phyloP scores from a whole-genome alignment of 768 basidiomycete species.

The Kwoniella sp. region DNA sequence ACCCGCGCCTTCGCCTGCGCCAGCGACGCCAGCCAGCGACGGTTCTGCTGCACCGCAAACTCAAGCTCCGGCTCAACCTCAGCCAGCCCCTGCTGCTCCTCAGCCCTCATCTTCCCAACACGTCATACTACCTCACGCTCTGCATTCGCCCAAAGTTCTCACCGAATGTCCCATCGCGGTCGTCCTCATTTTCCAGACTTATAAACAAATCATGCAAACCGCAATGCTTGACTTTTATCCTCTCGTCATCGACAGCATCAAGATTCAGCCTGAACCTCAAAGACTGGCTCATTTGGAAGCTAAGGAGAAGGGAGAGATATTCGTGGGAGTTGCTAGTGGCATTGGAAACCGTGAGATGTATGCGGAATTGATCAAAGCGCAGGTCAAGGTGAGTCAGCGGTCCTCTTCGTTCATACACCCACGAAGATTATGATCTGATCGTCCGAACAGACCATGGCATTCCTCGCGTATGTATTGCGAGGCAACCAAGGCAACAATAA shows the following conservation, averaged over 20 bases:
- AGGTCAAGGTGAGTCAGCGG: slow-evolving; percentile 89
- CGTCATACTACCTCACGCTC: slow-evolving; percentile 65
- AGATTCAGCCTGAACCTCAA: slow-evolving; percentile 79
- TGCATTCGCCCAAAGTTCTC: slow-evolving; percentile 87
- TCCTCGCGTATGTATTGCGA: slow-evolving; percentile 84
- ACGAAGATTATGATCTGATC: background rate
- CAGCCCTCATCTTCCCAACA: slow-evolving; percentile 31
- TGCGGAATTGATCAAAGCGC: slow-evolving; percentile 78
- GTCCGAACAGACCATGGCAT: slow-evolving; percentile 74
- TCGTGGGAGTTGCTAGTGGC: slow-evolving; percentile 76
- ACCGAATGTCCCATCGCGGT: slow-evolving; percentile 91
- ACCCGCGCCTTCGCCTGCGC: slow-evolving; percentile 17
- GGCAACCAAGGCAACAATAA: slow-evolving; percentile 65
- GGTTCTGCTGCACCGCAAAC: slow-evolving; percentile 18
- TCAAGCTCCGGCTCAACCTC: slow-evolving; percentile 27
- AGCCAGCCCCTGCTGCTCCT: slow-evolving; percentile 25
- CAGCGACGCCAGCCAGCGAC: slow-evolving; percentile 23
- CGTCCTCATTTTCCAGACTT: slow-evolving; percentile 83
- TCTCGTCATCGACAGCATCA: slow-evolving; percentile 77
- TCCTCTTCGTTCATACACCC: no score
- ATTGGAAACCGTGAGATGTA: slow-evolving; percentile 75
- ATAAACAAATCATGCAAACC: slow-evolving; percentile 66
- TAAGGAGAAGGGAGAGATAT: slow-evolving; percentile 78
- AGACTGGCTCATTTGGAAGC: slow-evolving; percentile 72
- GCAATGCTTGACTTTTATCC: slow-evolving; percentile 71